Base-by-base conservation (phyloP, 768 basidiomycete species). In the Amylocystis lapponica region DNA sequence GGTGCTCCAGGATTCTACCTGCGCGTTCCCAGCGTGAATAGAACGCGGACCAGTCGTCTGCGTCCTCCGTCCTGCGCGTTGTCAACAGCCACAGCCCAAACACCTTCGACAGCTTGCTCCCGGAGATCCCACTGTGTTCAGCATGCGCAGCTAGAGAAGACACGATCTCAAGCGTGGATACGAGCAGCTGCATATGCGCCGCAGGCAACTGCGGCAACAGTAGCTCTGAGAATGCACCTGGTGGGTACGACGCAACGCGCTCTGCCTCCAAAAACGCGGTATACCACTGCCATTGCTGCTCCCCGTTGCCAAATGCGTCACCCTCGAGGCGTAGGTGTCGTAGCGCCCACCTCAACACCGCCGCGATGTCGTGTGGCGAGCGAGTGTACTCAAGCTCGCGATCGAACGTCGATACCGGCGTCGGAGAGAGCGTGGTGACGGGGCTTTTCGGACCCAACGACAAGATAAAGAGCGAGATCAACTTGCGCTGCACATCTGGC, bases 301-400 rank as follows among this genome's bases (percentile, higher is more conserved):
- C 85, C 48, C 32, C 27, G n/a, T 38, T 39, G 22, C 83, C 85
- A 49, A 88, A 86, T 13, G 66, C 67, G 17, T 65, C 62, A 4
- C 74, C 72, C 22, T 83, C 76, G 5, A 89, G 66, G 22, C 76
- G 67, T 33, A 89, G 67, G 56, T 90, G 87, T 23, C 87, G 79
- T 22, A 90, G 61, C 27, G 75, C 84, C 88, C 88, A 90, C 33
- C 88, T 80, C 14, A 90, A 68, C 13, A 89, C 82, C 20, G 86
- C 80, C 13, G 88, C 86, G 36, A 86, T 71, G 56, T 90, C 88
- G 42, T 89, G 81, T 1, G 83, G 77, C 26, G 80, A 81, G 25
- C 78, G 75, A 4, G 81, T 75, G 47, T 73, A 80, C 38, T 68
- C 67, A 36, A 88, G 66, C 62, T 86, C 84, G 10, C 76, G 71